A percentile compares a stretch with the other conserved stretches of the same genome.
phyloP scores from a whole-genome alignment of 1,139 yeast species.

The Sugiyamaella castrensis region DNA sequence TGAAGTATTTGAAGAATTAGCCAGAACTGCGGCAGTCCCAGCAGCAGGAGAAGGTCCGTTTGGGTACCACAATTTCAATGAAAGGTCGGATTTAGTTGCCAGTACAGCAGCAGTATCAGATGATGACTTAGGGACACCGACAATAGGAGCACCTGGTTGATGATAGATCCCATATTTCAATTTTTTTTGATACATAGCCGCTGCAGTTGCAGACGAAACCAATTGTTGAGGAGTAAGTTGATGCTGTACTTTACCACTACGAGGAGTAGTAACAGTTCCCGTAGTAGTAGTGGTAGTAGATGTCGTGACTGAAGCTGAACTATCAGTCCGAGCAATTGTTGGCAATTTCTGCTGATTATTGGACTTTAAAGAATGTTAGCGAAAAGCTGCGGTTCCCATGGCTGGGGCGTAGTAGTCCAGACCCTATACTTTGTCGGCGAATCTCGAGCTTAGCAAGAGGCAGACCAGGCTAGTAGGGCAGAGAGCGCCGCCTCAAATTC shows the following conservation, averaged over 20 bases:
- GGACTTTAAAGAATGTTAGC: background rate
- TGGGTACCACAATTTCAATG: conserved; percentile 39
- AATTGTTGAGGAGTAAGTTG: conserved; percentile 17
- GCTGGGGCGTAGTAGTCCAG: background rate
- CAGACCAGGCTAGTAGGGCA: no score
- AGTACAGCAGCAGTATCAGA: conserved; percentile 39
- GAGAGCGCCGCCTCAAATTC: no score
- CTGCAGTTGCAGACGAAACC: conserved; percentile 30
- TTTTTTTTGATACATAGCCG: conserved; percentile 59
- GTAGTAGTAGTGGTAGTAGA: background rate
- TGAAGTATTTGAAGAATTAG: conserved; percentile 31
- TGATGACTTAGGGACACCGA: conserved; percentile 56
- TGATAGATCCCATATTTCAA: conserved; percentile 70
- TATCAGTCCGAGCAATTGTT: background rate
- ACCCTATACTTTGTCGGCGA: background rate
- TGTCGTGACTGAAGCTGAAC: background rate
- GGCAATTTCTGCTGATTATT: background rate
- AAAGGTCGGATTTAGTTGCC: conserved; percentile 37
- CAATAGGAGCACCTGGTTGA: conserved; percentile 62
- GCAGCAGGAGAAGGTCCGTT: conserved; percentile 33
- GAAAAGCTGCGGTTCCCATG: background rate
- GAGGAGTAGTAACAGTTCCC: background rate
- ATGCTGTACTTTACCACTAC: no score
- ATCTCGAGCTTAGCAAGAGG: no score
- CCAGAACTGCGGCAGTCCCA: conserved; percentile 40